These are phyloP conservation scores for Eutypella sp. DNA, from an alignment of 2,329 filamentous ascomycete genomes.

Conservation along the genomic window DNA sequence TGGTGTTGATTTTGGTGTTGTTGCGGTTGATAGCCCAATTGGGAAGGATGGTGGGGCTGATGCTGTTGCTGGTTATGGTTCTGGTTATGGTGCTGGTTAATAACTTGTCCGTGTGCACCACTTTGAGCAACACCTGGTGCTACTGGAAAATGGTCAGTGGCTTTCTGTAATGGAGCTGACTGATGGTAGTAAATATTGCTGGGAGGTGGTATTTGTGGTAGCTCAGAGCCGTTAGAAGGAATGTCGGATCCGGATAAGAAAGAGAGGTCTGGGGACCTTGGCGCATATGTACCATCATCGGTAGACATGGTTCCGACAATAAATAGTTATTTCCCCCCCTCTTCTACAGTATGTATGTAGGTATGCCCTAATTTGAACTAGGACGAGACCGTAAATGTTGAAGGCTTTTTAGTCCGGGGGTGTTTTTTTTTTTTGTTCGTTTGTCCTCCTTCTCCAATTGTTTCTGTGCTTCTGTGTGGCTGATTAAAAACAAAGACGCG, in stretches of 20 bases:
- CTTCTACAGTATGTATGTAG: too few relatives aligned
- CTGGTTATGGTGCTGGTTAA: too few relatives aligned
- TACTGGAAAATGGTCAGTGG: neutral
- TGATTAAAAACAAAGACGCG: slow-evolving; percentile 10
- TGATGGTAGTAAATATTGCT: slow-evolving; percentile 26
- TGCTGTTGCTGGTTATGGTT: slow-evolving; percentile 18
- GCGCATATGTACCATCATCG: slow-evolving; percentile 48
- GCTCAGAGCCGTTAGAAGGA: slow-evolving; percentile 21
- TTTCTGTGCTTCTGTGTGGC: slow-evolving; percentile 11
- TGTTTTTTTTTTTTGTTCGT: too few relatives aligned
- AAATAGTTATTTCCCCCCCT: too few relatives aligned
- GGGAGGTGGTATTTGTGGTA: slow-evolving; percentile 17
- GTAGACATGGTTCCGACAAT: slow-evolving; percentile 37
- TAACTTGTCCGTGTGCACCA: too few relatives aligned
- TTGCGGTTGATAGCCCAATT: slow-evolving; percentile 17
- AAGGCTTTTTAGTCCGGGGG: too few relatives aligned
- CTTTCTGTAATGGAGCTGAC: too few relatives aligned
- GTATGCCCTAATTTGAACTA: slow-evolving; percentile 1
- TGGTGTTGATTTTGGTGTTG: neutral
- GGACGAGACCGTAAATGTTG: slow-evolving; percentile 7
- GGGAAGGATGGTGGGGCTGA: slow-evolving; percentile 16
- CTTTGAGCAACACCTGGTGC: slow-evolving; percentile 14
- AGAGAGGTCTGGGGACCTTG: slow-evolving; percentile 55
- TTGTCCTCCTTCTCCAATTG: neutral
- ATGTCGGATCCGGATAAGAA: slow-evolving; percentile 39